Percentiles rank a stretch among this genome's conserved stretches.
phyloP scores from a whole-genome alignment of 2,329 filamentous ascomycete species.

The Macroventuria anomochaeta region DNA sequence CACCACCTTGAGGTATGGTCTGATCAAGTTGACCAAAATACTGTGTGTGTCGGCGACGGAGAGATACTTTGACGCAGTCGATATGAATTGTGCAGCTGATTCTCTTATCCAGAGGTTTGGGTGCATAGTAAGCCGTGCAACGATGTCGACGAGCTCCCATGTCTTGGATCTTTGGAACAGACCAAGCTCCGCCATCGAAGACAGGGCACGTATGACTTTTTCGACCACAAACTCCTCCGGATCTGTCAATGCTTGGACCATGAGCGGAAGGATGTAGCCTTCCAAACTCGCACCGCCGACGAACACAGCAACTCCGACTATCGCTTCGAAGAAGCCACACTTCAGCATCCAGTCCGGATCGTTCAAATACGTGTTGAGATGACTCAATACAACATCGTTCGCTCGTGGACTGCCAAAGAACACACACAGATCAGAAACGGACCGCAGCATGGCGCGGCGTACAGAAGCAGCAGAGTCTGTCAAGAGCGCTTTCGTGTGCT shows the following conservation, averaged over 20 bases:
- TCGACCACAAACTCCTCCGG: conserved; percentile 94
- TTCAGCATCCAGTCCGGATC: conserved; percentile 96
- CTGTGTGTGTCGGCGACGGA: conserved; percentile 83
- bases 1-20: conserved; percentile 79
- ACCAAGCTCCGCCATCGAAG: conserved; percentile 85
- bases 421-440: conserved; percentile 88
- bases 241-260: conserved; percentile 93
- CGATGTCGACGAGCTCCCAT: conserved; percentile 86
- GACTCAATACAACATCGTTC: conserved; percentile 94
- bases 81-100: conserved; percentile 82
- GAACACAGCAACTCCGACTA: conserved; percentile 90
- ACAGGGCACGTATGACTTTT: conserved; percentile 84
- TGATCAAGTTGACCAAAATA: conserved; percentile 79
- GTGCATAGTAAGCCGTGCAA: conserved; percentile 86
- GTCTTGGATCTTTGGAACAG: conserved; percentile 82
- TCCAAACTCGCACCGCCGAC: conserved; percentile 88
- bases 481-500: conserved; percentile 85
- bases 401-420: conserved; percentile 93
- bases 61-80: conserved; percentile 75
- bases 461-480: conserved; percentile 87
- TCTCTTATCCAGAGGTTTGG: conserved; percentile 96
- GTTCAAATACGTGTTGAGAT: conserved; percentile 96
- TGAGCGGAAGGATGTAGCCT: conserved; percentile 92
- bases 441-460: conserved; percentile 86
- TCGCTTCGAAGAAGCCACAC: conserved; percentile 94